Conservation (phyloP, 306 rosid genomes). For the Inga leiocalycina region DNA sequence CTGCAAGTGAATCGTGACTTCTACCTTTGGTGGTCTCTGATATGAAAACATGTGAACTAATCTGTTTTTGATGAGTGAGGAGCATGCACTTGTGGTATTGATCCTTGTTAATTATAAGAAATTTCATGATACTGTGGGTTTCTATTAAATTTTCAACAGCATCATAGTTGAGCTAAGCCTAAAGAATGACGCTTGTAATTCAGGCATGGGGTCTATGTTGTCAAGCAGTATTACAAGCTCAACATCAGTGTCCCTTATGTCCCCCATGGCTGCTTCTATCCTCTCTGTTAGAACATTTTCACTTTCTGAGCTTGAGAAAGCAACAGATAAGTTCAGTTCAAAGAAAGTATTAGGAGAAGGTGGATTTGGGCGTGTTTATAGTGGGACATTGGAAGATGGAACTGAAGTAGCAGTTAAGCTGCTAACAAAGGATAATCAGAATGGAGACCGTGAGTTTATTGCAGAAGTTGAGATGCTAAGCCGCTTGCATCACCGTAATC, state of each 20-base stretch:
- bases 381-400: slow-evolving; percentile 81
- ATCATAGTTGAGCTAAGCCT: slow-evolving; percentile 29
- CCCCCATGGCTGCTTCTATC: slow-evolving; percentile 71
- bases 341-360: slow-evolving; percentile 90
- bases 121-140: slow-evolving; percentile 6
- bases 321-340: slow-evolving; percentile 79
- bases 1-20: neutral
- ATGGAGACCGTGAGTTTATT: slow-evolving; percentile 82
- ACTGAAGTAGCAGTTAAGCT: slow-evolving; percentile 89
- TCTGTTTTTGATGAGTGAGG: slow-evolving; percentile 10
- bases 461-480: slow-evolving; percentile 93
- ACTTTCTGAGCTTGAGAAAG: slow-evolving; percentile 82
- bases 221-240: slow-evolving; percentile 85
- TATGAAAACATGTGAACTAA: slow-evolving; percentile 4
- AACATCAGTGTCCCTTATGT: slow-evolving; percentile 68
- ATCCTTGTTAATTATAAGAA: neutral
- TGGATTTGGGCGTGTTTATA: slow-evolving; percentile 94
- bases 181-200: slow-evolving; percentile 32
- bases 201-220: slow-evolving; percentile 71
- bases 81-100: slow-evolving; percentile 7
- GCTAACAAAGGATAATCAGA: slow-evolving; percentile 72
- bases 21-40: slow-evolving; percentile 22
- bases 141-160: slow-evolving; percentile 25
- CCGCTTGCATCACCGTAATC: slow-evolving; percentile 97
- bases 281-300: slow-evolving; percentile 79